Conservation (phyloP, 371 early-diverging fungal species). For the Umbelopsis sp. region DNA sequence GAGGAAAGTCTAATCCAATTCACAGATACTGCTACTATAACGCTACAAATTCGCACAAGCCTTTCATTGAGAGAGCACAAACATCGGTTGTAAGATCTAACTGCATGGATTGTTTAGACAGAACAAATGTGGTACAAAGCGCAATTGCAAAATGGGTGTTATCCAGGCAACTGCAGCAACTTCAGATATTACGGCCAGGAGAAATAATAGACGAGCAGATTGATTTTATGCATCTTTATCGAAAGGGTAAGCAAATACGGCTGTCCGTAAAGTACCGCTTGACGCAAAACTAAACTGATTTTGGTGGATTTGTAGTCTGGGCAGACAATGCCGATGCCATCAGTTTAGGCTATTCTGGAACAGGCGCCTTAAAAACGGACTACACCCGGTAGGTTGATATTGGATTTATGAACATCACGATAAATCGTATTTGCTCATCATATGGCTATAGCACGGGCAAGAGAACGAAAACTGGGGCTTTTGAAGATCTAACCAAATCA, state of each 20-base stretch:
- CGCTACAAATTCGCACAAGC: slow-evolving; percentile 21
- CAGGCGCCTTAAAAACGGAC: slow-evolving; percentile 97
- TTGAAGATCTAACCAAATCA: slow-evolving; percentile 83
- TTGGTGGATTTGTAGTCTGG: slow-evolving; percentile 71
- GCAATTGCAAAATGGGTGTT: slow-evolving; percentile 76
- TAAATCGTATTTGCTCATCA: not conserved
- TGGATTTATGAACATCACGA: too few species aligned
- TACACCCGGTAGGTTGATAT: slow-evolving; percentile 71
- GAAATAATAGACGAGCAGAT: slow-evolving; percentile 63
- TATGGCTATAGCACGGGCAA: slow-evolving; percentile 68
- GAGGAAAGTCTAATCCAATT: slow-evolving; percentile 13
- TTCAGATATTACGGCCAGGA: slow-evolving; percentile 60
- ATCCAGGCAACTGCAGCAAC: slow-evolving; percentile 64
- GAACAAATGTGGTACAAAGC: slow-evolving; percentile 98
- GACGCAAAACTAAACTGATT: not conserved
- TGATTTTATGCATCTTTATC: slow-evolving; percentile 39
- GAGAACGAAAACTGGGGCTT: slow-evolving; percentile 79
- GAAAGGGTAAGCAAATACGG: slow-evolving; percentile 28
- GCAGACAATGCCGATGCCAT: slow-evolving; percentile 98
- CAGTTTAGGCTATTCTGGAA: slow-evolving; percentile 95
- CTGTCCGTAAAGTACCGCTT: too few species aligned
- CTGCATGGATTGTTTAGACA: slow-evolving; percentile 99
- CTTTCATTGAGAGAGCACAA: slow-evolving; percentile 57
- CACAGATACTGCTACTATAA: slow-evolving; percentile 26
- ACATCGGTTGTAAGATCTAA: slow-evolving; percentile 92